Percentiles rank a stretch among this genome's conserved stretches.
phyloP scores from a whole-genome alignment of 495 filamentous ascomycete genomes.

The Rhypophila decipiens region DNA sequence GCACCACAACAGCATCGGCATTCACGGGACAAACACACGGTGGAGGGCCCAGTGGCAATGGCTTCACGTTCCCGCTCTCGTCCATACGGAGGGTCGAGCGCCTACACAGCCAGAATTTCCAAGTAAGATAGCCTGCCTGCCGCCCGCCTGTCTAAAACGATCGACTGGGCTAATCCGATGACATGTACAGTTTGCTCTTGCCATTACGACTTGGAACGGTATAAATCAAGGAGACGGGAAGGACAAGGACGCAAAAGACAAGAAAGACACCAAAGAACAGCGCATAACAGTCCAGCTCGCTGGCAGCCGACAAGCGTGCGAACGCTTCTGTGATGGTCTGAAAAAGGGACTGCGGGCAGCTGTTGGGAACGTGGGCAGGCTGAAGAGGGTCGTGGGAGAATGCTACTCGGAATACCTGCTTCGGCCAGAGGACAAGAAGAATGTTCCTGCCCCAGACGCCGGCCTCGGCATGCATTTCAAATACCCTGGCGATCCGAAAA shows the following conservation, averaged over 20 bases:
- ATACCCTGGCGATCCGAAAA: slow-evolving; percentile 94
- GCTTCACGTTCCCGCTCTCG: slow-evolving; percentile 92
- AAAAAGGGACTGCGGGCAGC: slow-evolving; percentile 81
- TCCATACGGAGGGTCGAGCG: slow-evolving; percentile 87
- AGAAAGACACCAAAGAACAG: slow-evolving; percentile 55
- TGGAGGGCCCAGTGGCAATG: slow-evolving; percentile 88
- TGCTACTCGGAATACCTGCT: slow-evolving; percentile 95
- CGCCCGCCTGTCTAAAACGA: no score
- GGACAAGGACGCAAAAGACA: slow-evolving; percentile 50
- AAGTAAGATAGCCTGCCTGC: slow-evolving; percentile 40
- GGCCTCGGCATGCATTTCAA: slow-evolving; percentile 88
- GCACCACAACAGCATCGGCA: slow-evolving; percentile 61
- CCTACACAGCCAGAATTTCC: slow-evolving; percentile 79
- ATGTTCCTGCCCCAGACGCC: slow-evolving; percentile 69
- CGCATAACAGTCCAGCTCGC: slow-evolving; percentile 85
- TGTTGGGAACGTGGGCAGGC: slow-evolving; percentile 76
- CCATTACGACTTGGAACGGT: slow-evolving; percentile 95
- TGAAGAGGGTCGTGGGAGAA: slow-evolving; percentile 68
- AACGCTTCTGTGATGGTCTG: slow-evolving; percentile 91
- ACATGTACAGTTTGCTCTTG: slow-evolving; percentile 71
- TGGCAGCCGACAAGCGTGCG: slow-evolving; percentile 80
- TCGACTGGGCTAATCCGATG: no score
- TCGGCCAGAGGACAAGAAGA: slow-evolving; percentile 50
- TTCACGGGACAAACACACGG: slow-evolving; percentile 88
- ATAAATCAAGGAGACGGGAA: slow-evolving; percentile 44